phyloP scores from a whole-genome alignment of 306 rosid species.

The Dryas alaskensis region DNA sequence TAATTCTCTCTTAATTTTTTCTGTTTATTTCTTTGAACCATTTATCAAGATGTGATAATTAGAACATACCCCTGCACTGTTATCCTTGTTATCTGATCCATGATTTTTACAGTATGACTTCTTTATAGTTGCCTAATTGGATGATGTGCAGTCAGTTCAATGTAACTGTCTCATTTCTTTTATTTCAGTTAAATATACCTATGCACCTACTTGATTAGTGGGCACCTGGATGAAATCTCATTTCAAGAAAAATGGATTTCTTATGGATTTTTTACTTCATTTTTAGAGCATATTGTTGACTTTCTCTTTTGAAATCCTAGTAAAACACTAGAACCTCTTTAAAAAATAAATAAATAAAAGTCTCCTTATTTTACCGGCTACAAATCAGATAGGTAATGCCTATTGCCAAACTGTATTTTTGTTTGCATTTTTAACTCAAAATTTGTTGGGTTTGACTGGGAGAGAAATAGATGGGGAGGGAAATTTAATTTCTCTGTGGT shows the following conservation, averaged over 20 bases:
- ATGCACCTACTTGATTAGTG: neutral
- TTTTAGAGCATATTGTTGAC: conserved; percentile 1
- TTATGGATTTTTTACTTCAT: neutral
- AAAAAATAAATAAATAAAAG: no score
- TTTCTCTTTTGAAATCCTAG: neutral
- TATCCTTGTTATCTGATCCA: neutral
- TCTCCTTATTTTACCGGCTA: neutral
- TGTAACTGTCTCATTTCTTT: neutral
- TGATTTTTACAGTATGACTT: neutral
- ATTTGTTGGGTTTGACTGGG: neutral
- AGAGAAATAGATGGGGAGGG: neutral
- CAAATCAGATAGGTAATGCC: neutral
- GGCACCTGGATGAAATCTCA: neutral
- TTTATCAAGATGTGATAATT: neutral
- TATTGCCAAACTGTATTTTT: neutral
- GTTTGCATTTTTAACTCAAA: neutral
- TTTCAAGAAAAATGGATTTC: neutral
- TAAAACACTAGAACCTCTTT: neutral
- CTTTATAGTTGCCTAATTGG: neutral
- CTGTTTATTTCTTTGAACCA: neutral
- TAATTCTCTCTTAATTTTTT: neutral
- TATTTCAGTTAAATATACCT: neutral
- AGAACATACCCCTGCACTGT: neutral
- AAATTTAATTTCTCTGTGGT: neutral
- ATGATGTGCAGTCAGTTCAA: neutral